phyloP scores from a whole-genome alignment of 257 asterid genomes.

The Echium plantagineum region DNA sequence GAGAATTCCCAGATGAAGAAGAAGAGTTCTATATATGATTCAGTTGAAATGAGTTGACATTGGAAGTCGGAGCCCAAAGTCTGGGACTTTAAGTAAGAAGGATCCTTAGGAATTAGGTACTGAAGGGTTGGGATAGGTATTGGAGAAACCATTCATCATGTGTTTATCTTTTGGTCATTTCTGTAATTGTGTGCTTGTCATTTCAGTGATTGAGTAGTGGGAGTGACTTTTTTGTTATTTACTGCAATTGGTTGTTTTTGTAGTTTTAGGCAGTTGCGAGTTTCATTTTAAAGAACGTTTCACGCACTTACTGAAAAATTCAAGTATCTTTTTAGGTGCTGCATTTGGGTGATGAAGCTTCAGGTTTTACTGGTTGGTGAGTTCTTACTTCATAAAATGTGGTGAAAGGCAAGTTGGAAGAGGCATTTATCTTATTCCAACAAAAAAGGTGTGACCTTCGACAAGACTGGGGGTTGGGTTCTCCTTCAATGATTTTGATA shows the following conservation, averaged over 20 bases:
- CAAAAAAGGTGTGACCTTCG: neutral
- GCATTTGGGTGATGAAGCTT: neutral
- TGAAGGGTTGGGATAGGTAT: neutral
- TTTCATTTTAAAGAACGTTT: neutral
- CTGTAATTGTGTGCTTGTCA: neutral
- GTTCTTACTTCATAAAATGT: neutral
- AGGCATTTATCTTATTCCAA: neutral
- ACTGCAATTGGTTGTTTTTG: neutral
- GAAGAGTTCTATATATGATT: too few species aligned
- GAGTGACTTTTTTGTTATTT: neutral
- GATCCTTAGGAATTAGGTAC: too few species aligned
- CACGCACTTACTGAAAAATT: neutral
- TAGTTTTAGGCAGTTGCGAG: neutral
- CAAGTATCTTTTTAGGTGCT: neutral
- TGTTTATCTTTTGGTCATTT: neutral
- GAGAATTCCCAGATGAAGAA: too few species aligned
- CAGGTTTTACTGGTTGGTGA: neutral
- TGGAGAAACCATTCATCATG: neutral
- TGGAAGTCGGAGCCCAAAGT: too few species aligned
- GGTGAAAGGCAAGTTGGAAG: neutral
- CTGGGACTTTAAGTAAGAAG: too few species aligned
- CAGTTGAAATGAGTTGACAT: too few species aligned
- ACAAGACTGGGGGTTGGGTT: neutral
- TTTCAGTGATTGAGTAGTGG: neutral
- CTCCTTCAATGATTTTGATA: constrained; percentile 12